Percentiles rank a stretch among this genome's conserved stretches.
Evolutionary conservation across 306 rosid genomes (phyloP).

Genomic region (Cicer arietinum): DNA sequence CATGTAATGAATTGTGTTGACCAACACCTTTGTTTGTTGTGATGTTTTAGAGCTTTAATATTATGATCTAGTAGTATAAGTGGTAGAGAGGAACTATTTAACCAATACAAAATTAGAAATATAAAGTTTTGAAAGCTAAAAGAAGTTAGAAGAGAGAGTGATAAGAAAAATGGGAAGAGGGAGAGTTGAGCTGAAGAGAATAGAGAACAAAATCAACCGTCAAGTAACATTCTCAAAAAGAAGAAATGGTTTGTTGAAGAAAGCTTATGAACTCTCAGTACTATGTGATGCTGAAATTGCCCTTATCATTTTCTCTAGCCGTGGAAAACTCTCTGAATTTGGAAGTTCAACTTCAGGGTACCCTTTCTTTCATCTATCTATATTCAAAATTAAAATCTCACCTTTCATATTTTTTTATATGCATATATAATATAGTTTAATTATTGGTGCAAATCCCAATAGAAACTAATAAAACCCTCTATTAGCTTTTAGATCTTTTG

Average conservation of each 20-base stretch:
- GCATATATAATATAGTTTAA: background rate
- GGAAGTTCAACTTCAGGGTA: slow-evolving; percentile 29
- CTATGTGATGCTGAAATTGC: slow-evolving; percentile 45
- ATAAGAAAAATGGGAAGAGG: slow-evolving; percentile 64
- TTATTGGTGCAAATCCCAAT: slow-evolving; percentile 32
- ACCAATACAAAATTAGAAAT: background rate
- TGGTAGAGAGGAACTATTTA: background rate
- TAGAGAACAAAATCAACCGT: slow-evolving; percentile 53
- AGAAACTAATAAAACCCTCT: background rate
- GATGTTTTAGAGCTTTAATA: no score
- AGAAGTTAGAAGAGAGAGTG: background rate
- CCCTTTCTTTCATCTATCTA: background rate
- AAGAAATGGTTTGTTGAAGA: slow-evolving; percentile 43
- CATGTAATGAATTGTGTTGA: no score
- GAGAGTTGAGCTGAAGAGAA: slow-evolving; percentile 66
- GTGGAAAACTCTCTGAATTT: slow-evolving; percentile 57
- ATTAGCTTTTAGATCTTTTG: background rate
- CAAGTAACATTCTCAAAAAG: slow-evolving; percentile 45
- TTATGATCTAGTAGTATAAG: background rate
- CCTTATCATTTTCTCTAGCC: slow-evolving; percentile 60
- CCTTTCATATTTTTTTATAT: background rate
- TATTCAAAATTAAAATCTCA: background rate
- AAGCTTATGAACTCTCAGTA: slow-evolving; percentile 41
- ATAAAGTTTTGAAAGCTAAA: background rate
- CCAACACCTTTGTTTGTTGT: no score